Percentiles rank a stretch among this genome's conserved stretches.
Evolutionary conservation across 1,139 yeast genomes (phyloP).

Genomic region (Kluyveromyces marxianus): DNA sequence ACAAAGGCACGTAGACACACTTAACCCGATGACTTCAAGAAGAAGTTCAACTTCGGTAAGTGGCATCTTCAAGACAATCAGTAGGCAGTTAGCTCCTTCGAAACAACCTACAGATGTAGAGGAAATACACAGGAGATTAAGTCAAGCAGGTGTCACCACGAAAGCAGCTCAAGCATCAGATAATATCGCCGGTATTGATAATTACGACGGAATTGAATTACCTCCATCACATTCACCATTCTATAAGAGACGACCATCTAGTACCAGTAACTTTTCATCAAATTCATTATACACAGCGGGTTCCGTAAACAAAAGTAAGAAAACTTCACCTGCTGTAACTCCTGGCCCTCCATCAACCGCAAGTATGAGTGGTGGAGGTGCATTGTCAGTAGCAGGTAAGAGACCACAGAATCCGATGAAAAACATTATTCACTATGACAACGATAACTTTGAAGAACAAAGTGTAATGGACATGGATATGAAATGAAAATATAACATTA

Average conservation of each 20-base stretch:
- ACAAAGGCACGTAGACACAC: constrained; percentile 1
- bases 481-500: not conserved
- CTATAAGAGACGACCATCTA: constrained; percentile 1
- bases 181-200: constrained; percentile 37
- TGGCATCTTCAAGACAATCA: constrained; percentile 16
- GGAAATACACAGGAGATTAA: constrained; percentile 30
- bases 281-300: not conserved
- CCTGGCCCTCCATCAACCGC: not conserved
- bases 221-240: constrained; percentile 5
- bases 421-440: constrained; percentile 9
- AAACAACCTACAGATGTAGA: constrained; percentile 18
- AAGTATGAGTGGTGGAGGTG: not conserved
- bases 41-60: constrained; percentile 3
- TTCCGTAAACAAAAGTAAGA: not conserved
- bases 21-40: constrained; percentile 3
- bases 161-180: constrained; percentile 37
- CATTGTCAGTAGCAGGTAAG: constrained; percentile 4
- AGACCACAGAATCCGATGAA: constrained; percentile 4
- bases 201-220: constrained; percentile 7
- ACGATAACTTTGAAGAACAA: constrained; percentile 15
- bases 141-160: constrained; percentile 33
- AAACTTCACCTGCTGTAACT: not conserved
- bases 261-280: not conserved
- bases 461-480: constrained; percentile 8
- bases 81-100: constrained; percentile 16